These are phyloP conservation scores for Talaromyces verruculosus DNA, from an alignment of 2,329 filamentous ascomycete genomes.

Conservation along the genomic window DNA sequence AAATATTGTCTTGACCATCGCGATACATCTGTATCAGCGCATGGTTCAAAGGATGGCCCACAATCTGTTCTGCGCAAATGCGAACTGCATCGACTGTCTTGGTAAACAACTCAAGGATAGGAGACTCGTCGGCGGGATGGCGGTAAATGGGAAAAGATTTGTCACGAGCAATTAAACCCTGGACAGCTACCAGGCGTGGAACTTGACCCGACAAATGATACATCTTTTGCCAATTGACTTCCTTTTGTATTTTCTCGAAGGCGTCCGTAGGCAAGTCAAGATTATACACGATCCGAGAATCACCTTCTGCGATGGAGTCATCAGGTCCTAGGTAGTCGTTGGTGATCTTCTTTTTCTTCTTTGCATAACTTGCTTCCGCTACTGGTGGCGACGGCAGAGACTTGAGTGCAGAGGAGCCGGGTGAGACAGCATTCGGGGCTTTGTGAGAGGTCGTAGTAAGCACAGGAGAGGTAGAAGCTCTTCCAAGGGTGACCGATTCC, in stretches of 20 bases:
- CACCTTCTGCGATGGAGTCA: constrained; percentile 71
- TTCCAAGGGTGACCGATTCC: not conserved
- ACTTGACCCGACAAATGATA: constrained; percentile 88
- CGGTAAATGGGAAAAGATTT: constrained; percentile 84
- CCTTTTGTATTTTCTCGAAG: constrained; percentile 69
- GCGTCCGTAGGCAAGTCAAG: constrained; percentile 62
- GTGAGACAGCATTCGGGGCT: not conserved
- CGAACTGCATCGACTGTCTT: constrained; percentile 69
- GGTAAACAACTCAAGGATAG: constrained; percentile 74
- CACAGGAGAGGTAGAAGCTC: constrained; percentile 16
- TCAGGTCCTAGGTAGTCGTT: constrained; percentile 45
- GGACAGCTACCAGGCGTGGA: constrained; percentile 84
- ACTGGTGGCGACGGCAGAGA: not conserved
- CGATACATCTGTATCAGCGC: constrained; percentile 91
- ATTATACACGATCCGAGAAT: constrained; percentile 71
- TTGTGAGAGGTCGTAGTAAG: constrained; percentile 1
- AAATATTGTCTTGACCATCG: constrained; percentile 85
- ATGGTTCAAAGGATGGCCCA: constrained; percentile 85
- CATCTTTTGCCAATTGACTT: constrained; percentile 90
- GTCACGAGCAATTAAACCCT: constrained; percentile 68
- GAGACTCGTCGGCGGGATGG: constrained; percentile 86
- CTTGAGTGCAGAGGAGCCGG: not conserved
- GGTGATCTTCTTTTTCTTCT: constrained; percentile 24
- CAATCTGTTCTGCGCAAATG: constrained; percentile 64
- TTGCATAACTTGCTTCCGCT: not conserved